A percentile compares a stretch with the other conserved stretches of the same genome.
Evolutionary conservation across 257 asterid species (phyloP).

Genomic region (Echium plantagineum): DNA sequence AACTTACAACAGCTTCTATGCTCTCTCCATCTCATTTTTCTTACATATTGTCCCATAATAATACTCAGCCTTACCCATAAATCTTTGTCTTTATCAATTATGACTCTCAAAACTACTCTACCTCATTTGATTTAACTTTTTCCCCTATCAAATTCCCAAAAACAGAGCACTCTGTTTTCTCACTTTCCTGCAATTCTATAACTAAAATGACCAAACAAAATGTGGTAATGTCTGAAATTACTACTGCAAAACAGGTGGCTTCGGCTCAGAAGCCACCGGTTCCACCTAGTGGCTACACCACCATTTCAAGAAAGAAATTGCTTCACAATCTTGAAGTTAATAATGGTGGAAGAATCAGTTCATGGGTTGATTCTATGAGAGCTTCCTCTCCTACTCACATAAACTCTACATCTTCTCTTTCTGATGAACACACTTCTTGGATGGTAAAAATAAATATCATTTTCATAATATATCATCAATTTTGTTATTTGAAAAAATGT

Average conservation of each 20-base stretch:
- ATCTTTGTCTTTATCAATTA: slow-evolving; percentile 8
- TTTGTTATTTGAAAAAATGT: too few species aligned
- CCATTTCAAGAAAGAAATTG: slow-evolving; percentile 45
- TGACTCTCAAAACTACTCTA: not conserved
- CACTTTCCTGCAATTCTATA: not conserved
- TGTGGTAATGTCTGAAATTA: slow-evolving; percentile 50
- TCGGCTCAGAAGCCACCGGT: slow-evolving; percentile 56
- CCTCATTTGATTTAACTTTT: slow-evolving; percentile 6
- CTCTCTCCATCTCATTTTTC: not conserved
- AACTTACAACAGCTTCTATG: not conserved
- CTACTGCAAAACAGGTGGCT: slow-evolving; percentile 42
- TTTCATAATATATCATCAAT: too few species aligned
- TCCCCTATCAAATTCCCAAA: not conserved
- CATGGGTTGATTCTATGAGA: slow-evolving; percentile 82
- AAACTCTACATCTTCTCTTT: slow-evolving; percentile 27
- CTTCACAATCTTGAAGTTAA: slow-evolving; percentile 52
- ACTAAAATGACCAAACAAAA: slow-evolving; percentile 45
- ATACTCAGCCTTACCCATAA: not conserved
- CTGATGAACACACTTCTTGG: slow-evolving; percentile 47
- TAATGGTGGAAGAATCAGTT: slow-evolving; percentile 32
- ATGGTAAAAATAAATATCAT: slow-evolving; percentile 21
- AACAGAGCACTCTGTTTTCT: slow-evolving; percentile 13
- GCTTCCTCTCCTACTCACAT: slow-evolving; percentile 81
- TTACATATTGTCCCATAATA: slow-evolving; percentile 4
- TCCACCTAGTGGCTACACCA: slow-evolving; percentile 40